Evolutionary conservation across 306 rosid genomes (phyloP).

Genomic region (Cucurbita ficifolia): DNA sequence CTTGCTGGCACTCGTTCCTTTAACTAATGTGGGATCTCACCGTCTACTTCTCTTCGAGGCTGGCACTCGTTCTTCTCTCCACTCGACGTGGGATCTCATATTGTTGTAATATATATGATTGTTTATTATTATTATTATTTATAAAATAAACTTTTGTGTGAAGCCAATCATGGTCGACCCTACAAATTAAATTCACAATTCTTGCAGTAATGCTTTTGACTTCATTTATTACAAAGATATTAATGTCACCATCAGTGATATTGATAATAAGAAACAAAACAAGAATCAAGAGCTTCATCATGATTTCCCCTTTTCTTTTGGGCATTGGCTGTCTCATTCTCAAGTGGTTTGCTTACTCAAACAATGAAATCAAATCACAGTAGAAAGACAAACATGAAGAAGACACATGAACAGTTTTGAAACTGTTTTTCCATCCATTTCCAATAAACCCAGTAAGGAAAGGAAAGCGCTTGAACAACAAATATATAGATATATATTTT

Average conservation of each 20-base stretch:
- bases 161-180: not conserved
- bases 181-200: not conserved
- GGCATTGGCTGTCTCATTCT: not conserved
- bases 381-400: too few relatives aligned
- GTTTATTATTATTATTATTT: too few relatives aligned
- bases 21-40: too few relatives aligned
- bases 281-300: not conserved
- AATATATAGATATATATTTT: too few relatives aligned
- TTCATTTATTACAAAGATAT: not conserved
- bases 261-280: not conserved
- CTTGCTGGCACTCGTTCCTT: too few relatives aligned
- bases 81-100: too few relatives aligned
- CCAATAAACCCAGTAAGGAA: not conserved
- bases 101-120: too few relatives aligned
- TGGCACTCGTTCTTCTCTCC: too few relatives aligned
- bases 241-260: not conserved
- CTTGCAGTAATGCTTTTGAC: not conserved
- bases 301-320: not conserved
- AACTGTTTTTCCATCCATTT: constrained; percentile 8
- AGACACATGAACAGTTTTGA: too few relatives aligned
- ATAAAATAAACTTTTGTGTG: not conserved
- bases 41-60: too few relatives aligned
- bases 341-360: not conserved
- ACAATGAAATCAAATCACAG: not conserved
- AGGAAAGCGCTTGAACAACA: not conserved